These are phyloP conservation scores for Angomonas deanei DNA, from an alignment of 208 protist genomes.

Conservation along the genomic window DNA sequence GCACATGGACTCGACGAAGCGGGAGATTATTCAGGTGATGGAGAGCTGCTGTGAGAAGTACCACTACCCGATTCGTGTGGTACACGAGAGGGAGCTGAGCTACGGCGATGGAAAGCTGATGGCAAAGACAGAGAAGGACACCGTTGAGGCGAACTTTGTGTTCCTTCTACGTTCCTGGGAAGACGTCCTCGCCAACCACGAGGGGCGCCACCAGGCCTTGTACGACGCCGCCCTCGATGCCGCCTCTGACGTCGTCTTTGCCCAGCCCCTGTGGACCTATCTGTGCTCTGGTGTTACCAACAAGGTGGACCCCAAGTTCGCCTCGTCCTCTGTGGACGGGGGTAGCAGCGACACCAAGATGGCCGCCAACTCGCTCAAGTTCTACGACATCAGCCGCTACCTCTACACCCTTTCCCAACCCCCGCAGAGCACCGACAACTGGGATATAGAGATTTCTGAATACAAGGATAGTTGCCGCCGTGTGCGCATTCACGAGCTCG, in stretches of 20 bases:
- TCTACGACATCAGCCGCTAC: conserved; percentile 54
- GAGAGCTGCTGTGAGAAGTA: conserved; percentile 31
- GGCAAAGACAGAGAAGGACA: conserved; percentile 6
- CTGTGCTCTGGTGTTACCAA: conserved; percentile 46
- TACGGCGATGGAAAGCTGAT: conserved; percentile 36
- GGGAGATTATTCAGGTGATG: conserved; percentile 30
- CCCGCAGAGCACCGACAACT: conserved; percentile 37
- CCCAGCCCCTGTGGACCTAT: conserved; percentile 61
- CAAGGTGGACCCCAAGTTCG: conserved; percentile 7
- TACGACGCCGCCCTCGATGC: conserved; percentile 46
- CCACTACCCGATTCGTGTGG: conserved; percentile 48
- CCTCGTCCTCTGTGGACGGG: background rate
- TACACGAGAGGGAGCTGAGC: conserved; percentile 39
- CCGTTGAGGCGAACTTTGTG: conserved; percentile 50
- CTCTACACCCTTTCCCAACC: conserved; percentile 46
- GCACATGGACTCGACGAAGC: conserved; percentile 21
- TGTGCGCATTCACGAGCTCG: conserved; percentile 28
- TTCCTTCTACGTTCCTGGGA: conserved; percentile 47
- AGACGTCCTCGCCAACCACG: conserved; percentile 30
- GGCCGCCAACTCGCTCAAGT: conserved; percentile 17
- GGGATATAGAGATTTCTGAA: conserved; percentile 61
- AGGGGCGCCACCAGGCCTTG: conserved; percentile 27
- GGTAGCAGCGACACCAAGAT: background rate
- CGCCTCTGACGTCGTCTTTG: conserved; percentile 59
- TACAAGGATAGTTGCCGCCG: conserved; percentile 75